Evolutionary conservation across 2,329 filamentous ascomycete genomes (phyloP), one percentile per base, ranked within the genome.

Genomic region (Stachybotrys chartarum): DNA sequence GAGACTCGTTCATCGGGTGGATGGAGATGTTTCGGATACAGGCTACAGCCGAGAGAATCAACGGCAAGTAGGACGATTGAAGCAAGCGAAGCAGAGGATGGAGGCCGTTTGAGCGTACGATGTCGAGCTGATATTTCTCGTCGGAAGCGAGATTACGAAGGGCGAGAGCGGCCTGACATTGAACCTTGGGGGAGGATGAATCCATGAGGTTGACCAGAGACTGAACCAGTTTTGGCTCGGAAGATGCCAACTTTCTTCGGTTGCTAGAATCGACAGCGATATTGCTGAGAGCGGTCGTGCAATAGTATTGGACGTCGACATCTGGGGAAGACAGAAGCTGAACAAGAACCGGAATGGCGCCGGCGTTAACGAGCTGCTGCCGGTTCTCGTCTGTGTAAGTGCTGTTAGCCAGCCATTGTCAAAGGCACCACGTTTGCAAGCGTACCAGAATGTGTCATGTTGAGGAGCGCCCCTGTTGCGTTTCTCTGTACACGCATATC

Each of bases 21-120:
- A 99, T 99, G 56, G 93, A 97, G 62, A 99, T 99, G 71, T 99
- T 99, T 64, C 94, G 88, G 70, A 99, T 99, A 69, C 94, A 99
- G 52, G 94, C 94, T 60, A 99, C 94, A 50, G 94, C 94, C 18
- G 93, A 97, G 45, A 97, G 85, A 57, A 97, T 97, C 54, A 99
- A 83, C 12, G 94, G 94, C 10, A 97, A 84, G 65, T 97, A 97
- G 12, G 92, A 95, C 1, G 93, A 97, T 72, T 97, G 92, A 18
- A 99, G 81, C 17, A 99, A 86, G 60, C 90, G 88, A 54, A 97
- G 82, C 50, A 99, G 82, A 35, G 93, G 91, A 50, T 84, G 83
- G 17, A 99, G 82, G 30, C 94, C 94, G 61, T 89, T 86, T 47
- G 91, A 88, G 59, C 91, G 86, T 45, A 99, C 94, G 64, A 99